Conservation (phyloP, 306 rosid genomes). For the Pterocarpus santalinus region DNA sequence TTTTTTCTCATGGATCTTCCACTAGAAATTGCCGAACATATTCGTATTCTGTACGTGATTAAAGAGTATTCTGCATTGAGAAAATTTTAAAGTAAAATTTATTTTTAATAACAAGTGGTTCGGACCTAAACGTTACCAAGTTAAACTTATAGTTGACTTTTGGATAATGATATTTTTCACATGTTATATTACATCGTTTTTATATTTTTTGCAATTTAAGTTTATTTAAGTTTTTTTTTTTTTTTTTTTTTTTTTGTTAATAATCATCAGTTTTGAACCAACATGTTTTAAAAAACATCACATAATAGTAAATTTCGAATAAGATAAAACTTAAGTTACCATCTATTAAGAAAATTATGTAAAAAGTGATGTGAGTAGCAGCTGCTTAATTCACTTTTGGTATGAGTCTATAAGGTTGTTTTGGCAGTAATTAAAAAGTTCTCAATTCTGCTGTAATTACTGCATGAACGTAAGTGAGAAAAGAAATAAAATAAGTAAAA, state of each 20-base stretch:
- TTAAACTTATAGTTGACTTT: not conserved
- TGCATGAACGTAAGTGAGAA: not conserved
- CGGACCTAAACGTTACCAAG: no score
- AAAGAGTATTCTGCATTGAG: slow-evolving; percentile 9
- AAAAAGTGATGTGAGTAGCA: not conserved
- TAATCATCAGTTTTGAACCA: no score
- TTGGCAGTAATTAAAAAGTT: not conserved
- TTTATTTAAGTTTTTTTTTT: no score
- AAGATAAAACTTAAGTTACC: not conserved
- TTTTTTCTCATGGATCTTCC: slow-evolving; percentile 21
- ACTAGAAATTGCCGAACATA: slow-evolving; percentile 32
- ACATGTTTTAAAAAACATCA: not conserved
- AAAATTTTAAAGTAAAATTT: no score
- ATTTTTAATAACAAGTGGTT: no score
- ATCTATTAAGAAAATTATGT: not conserved
- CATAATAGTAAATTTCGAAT: not conserved
- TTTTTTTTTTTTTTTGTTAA: no score
- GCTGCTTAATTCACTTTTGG: not conserved
- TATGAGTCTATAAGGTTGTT: not conserved
- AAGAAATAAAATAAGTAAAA: not conserved
- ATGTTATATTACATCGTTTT: not conserved
- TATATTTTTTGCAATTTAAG: no score
- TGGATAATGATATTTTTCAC: not conserved
- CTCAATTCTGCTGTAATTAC: not conserved
- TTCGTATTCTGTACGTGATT: slow-evolving; percentile 7